Base-by-base conservation (phyloP, 2,329 filamentous ascomycete genomes). In the Botrytis paeoniae region DNA sequence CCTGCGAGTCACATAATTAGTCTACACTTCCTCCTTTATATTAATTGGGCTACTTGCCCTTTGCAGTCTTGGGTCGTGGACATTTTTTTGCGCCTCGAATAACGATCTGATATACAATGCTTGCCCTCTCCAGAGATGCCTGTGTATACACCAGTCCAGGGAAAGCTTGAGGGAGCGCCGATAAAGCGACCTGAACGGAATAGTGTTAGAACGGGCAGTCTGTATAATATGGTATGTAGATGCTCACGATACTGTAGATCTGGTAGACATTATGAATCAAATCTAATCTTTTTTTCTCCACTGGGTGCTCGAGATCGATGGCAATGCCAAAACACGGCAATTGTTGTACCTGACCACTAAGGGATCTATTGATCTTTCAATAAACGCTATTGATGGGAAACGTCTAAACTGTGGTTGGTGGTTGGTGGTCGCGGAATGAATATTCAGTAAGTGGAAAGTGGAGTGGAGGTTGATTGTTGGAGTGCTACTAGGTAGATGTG, bases 71-170 rank as follows among this genome's bases (percentile, higher is more conserved):
- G 93, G 93, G 81, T 98, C 93, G 73, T 88, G 89, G 74, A 98
- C 86, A 81, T 94, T 86, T 82, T 90, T 93, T 83, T 99, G 98
- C 73, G 94, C 94, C 82, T 99, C 96, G 81, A 98, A 99, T 22
- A 98, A 88, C 54, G 92, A 94, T 79, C 96, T 92, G 80, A 99
- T 97, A 83, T 99, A 98, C 76, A 98, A 86, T 45, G 96, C 96
- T 84, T 98, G 96, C 75, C 95, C 95, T 79, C 96, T 92, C 95
- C 96, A 99, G 75, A 98, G 85, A 80, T 95, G 90, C 78, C 96
- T 89, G 82, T 98, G 93, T 76, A 98, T 94, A 73, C 94, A 90
- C 96, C 96, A 99, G 85, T 98, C 94, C 77, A 98, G 90, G 60
- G 96, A 89, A 77, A 98, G 90, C 87, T 98, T 98, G 81, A 99